A percentile compares a stretch with the other conserved stretches of the same genome.
phyloP scores from a whole-genome alignment of 768 basidiomycete genomes.

The Galerina marginata region DNA sequence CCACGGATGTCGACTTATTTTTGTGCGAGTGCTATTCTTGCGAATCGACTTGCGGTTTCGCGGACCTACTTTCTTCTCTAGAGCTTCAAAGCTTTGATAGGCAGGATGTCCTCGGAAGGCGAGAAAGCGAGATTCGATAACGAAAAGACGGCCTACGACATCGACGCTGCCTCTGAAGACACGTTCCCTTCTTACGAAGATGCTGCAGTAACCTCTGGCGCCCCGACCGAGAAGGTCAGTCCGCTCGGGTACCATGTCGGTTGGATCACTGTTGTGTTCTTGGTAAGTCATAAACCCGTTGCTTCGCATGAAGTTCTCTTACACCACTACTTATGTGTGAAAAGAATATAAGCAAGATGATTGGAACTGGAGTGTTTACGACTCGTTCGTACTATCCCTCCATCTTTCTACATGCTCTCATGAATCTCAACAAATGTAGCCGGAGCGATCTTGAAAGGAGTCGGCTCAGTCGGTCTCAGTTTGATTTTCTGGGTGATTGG shows the following conservation, averaged over 20 bases:
- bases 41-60: too few species aligned
- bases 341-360: constrained; percentile 12
- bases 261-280: constrained; percentile 1
- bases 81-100: too few species aligned
- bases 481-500: constrained; percentile 50
- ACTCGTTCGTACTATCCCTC: background rate
- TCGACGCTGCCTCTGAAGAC: background rate
- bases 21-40: too few species aligned
- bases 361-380: constrained; percentile 11
- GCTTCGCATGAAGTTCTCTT: background rate
- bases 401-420: background rate
- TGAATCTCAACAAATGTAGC: constrained; percentile 20
- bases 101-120: constrained; percentile 1
- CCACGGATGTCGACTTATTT: too few species aligned
- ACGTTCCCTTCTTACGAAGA: constrained; percentile 3
- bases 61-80: too few species aligned
- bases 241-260: constrained; percentile 10
- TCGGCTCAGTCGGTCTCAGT: constrained; percentile 44
- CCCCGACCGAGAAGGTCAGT: constrained; percentile 6
- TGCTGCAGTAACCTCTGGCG: constrained; percentile 8
- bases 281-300: background rate
- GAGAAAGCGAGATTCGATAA: background rate
- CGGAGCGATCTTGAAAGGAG: constrained; percentile 40
- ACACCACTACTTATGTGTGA: background rate
- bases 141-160: background rate